phyloP scores from a whole-genome alignment of 176 grass and related monocot genomes.

The Triticum dicoccoides region DNA sequence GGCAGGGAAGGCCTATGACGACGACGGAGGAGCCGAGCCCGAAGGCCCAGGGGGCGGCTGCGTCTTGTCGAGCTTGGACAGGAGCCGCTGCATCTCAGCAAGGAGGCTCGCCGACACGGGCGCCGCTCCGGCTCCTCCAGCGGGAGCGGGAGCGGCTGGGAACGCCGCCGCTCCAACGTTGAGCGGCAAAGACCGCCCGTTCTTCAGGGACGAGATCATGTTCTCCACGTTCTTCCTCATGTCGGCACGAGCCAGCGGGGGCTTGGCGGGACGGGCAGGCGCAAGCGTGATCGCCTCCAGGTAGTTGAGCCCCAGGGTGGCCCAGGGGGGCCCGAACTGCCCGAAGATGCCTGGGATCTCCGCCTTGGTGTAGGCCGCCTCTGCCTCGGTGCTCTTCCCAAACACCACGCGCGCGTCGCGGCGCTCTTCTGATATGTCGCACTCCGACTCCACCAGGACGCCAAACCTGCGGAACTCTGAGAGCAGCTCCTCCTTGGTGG shows the following conservation, averaged over 20 bases:
- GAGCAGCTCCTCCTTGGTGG: conserved; percentile 61
- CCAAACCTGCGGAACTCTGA: conserved; percentile 58
- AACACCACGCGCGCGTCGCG: conserved; percentile 54
- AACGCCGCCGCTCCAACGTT: not conserved
- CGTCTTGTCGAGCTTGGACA: conserved; percentile 63
- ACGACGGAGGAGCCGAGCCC: conserved; percentile 10
- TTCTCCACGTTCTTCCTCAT: conserved; percentile 81
- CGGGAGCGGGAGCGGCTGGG: not conserved
- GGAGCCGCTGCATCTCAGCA: conserved; percentile 69
- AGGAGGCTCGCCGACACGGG: conserved; percentile 43
- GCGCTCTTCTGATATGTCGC: conserved; percentile 32
- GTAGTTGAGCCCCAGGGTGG: conserved; percentile 39
- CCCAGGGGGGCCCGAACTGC: conserved; percentile 42
- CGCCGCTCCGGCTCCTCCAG: not conserved
- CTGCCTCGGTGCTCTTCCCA: conserved; percentile 50
- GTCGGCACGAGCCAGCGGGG: conserved; percentile 41
- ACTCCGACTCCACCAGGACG: conserved; percentile 44
- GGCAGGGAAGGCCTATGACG: not conserved
- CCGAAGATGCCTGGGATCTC: conserved; percentile 48
- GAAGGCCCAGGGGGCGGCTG: conserved; percentile 23
- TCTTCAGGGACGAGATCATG: conserved; percentile 65
- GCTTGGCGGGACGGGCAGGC: not conserved
- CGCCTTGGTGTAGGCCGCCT: conserved; percentile 35
- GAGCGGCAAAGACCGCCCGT: not conserved
- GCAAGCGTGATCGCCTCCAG: conserved; percentile 10